These are phyloP conservation scores for Amyloporia xantha DNA, from an alignment of 768 basidiomycete genomes.

Conservation along the genomic window DNA sequence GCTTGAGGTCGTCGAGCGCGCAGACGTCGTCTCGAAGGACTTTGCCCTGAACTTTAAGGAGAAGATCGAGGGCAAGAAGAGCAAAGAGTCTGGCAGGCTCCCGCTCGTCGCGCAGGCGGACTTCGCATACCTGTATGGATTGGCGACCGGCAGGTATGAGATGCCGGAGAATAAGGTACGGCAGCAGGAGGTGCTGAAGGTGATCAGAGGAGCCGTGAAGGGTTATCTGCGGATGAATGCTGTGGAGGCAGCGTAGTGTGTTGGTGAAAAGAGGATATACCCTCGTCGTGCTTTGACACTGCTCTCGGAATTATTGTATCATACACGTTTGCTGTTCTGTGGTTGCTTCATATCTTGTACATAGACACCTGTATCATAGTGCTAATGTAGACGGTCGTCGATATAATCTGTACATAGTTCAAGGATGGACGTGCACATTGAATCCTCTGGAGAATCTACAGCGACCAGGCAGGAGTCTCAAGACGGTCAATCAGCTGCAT, in stretches of 20 bases:
- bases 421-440: too few species aligned
- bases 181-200: slow-evolving; percentile 44
- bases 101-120: slow-evolving; percentile 85
- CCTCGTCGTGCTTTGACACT: background rate
- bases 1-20: slow-evolving; percentile 75
- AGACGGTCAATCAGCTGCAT: slow-evolving; percentile 21
- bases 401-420: too few species aligned
- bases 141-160: slow-evolving; percentile 46
- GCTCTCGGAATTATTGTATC: background rate
- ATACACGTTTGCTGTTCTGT: background rate
- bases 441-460: too few species aligned
- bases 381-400: too few species aligned
- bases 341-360: background rate
- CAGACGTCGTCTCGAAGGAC: slow-evolving; percentile 79
- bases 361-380: background rate
- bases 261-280: background rate
- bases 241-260: background rate
- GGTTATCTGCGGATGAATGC: slow-evolving; percentile 18
- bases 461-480: background rate
- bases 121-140: slow-evolving; percentile 69
- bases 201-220: slow-evolving; percentile 42
- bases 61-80: slow-evolving; percentile 60
- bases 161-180: slow-evolving; percentile 50
- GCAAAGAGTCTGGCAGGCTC: slow-evolving; percentile 46
- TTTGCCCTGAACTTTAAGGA: slow-evolving; percentile 87